Evolutionary conservation across 495 filamentous ascomycete species (phyloP), one percentile per base, ranked within the genome.

Genomic region (Neurospora discreta): DNA sequence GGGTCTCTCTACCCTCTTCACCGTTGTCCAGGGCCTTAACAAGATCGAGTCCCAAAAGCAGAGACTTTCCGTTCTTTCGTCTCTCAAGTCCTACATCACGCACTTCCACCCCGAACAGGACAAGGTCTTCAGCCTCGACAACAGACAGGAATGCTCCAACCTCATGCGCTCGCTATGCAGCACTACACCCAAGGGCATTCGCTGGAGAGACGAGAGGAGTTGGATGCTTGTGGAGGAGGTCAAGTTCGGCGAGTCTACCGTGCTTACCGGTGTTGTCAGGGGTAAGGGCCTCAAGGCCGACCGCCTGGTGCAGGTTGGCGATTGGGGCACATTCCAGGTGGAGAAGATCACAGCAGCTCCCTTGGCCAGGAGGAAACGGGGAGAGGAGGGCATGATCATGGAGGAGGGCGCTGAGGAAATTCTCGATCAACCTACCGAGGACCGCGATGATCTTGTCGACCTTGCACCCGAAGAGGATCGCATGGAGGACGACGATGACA

Each of bases 271-370:
- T 73, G 87, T 95, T 7, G 88, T 98, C 41, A 88, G 95, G 75
- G 95, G 95, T 23, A 92, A 89, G 78, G 90, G 92, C 20, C 78
- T 99, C 70, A 98, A 97, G 75, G 90, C 93, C 5, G 92, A 99
- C 79, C 86, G 96, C 69, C 84, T 98, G 39, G 89, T 97, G 2
- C 94, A 98, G 72, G 85, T 99, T 39, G 94, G 93, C 23, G 94
- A 97, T 71, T 97, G 93, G 91, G 96, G 95, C 30, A 92, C 94
- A 74, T 98, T 95, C 78, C 95, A 98, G 83, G 90, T 99, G 70
- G 92, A 92, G 58, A 94, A 92, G 75, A 94, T 97, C 75, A 90
- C 87, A 41, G 89, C 90, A 18, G 91, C 92, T 26, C 88, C 91
- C 1, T 80, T 91, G 42, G 77, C 85, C 0, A 79, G 79, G 39